These are phyloP conservation scores for Aspergillus kassunensis DNA, from an alignment of 495 filamentous ascomycete species.

Conservation along the genomic window DNA sequence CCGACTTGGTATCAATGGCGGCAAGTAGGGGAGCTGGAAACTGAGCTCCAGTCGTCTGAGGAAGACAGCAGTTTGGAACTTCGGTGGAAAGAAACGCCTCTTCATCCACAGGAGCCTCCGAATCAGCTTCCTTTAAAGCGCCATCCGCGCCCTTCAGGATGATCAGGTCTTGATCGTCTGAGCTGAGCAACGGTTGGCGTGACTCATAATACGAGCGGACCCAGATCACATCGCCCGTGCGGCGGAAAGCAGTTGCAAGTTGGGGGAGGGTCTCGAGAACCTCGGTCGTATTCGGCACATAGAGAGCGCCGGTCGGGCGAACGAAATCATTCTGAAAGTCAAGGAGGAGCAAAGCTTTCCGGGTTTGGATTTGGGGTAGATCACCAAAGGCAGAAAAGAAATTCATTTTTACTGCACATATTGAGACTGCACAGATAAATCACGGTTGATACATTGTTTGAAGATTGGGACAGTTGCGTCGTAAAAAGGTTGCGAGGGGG, in stretches of 20 bases:
- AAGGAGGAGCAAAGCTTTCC: constrained; percentile 78
- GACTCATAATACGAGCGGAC: constrained; percentile 71
- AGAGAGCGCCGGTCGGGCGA: constrained; percentile 61
- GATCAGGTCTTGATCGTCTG: constrained; percentile 37
- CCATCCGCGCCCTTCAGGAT: constrained; percentile 28
- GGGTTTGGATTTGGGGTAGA: constrained; percentile 57
- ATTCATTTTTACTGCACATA: constrained; percentile 29
- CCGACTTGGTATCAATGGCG: constrained; percentile 52
- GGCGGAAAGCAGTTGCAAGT: constrained; percentile 71
- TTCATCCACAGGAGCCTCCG: constrained; percentile 36
- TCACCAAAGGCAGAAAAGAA: constrained; percentile 33
- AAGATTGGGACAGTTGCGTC: not conserved
- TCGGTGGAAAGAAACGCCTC: constrained; percentile 62
- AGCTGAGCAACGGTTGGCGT: constrained; percentile 50
- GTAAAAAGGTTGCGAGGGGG: constrained; percentile 3
- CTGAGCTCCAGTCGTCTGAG: constrained; percentile 61
- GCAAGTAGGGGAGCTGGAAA: constrained; percentile 57
- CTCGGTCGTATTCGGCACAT: constrained; percentile 58
- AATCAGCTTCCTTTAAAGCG: constrained; percentile 13
- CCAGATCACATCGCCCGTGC: constrained; percentile 81
- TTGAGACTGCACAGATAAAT: constrained; percentile 2
- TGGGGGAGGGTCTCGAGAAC: constrained; percentile 64
- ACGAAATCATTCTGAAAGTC: constrained; percentile 94
- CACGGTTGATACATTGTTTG: too few relatives aligned
- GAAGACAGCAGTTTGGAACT: constrained; percentile 53